These are phyloP conservation scores for Phaeotremella fagi DNA, from an alignment of 768 basidiomycete species.

Conservation along the genomic window DNA sequence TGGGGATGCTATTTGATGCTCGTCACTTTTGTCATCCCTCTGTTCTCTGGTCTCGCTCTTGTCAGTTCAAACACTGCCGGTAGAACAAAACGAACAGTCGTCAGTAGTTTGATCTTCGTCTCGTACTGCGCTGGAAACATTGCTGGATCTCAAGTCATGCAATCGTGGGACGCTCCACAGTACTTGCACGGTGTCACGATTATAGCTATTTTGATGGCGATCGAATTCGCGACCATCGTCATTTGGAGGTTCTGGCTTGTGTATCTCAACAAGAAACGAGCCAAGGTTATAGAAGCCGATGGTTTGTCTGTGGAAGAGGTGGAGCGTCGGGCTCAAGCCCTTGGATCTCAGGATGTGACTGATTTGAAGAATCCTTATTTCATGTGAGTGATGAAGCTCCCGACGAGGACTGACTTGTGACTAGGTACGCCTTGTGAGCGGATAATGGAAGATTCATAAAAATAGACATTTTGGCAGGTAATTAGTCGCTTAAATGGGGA, in stretches of 20 bases:
- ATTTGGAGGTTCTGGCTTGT: constrained; percentile 26
- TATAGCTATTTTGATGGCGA: constrained; percentile 17
- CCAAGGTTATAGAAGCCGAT: constrained; percentile 1
- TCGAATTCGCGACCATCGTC: constrained; percentile 17
- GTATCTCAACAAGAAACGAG: constrained; percentile 17
- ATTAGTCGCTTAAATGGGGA: too few relatives aligned
- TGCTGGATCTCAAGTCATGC: constrained; percentile 10
- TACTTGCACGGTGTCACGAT: constrained; percentile 21
- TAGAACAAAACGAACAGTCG: constrained; percentile 25
- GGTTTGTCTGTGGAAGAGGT: constrained; percentile 16
- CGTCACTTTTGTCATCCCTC: constrained; percentile 18
- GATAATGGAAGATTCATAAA: too few relatives aligned
- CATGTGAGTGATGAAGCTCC: constrained; percentile 5
- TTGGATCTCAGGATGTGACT: constrained; percentile 34
- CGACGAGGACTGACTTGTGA: too few relatives aligned
- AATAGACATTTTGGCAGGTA: too few relatives aligned
- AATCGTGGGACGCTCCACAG: constrained; percentile 25
- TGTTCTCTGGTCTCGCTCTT: constrained; percentile 22
- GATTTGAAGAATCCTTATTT: constrained; percentile 30
- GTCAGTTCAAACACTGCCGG: constrained; percentile 29
- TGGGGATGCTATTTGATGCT: constrained; percentile 13
- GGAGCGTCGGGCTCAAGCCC: constrained; percentile 18
- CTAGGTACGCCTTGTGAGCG: too few relatives aligned
- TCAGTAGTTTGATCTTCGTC: constrained; percentile 16
- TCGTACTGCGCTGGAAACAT: constrained; percentile 30